Conservation (phyloP, 495 filamentous ascomycete species). For the Tuber indicum region DNA sequence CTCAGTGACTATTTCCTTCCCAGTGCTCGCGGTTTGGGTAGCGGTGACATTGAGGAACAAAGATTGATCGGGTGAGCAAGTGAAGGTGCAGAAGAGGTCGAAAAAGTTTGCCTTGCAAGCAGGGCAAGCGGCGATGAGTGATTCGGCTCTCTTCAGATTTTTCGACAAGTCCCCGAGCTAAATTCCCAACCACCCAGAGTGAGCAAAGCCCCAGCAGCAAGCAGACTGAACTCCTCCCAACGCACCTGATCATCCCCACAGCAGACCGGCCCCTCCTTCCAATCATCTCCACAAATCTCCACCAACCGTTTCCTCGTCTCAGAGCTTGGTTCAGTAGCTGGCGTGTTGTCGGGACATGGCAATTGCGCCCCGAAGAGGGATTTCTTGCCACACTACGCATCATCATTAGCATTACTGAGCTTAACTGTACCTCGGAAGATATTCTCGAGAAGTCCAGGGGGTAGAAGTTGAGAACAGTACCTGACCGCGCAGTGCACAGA, state of each 20-base stretch:
- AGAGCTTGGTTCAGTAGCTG: conserved; percentile 64
- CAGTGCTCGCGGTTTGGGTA: conserved; percentile 56
- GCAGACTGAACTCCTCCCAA: neutral
- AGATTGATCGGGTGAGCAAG: conserved; percentile 93
- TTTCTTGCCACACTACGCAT: conserved; percentile 71
- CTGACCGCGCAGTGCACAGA: conserved; percentile 78
- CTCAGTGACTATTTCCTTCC: conserved; percentile 73
- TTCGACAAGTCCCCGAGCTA: conserved; percentile 69
- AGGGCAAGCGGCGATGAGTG: conserved; percentile 84
- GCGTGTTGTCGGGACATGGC: conserved; percentile 88
- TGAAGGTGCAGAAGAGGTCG: conserved; percentile 95
- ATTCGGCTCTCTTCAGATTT: conserved; percentile 79
- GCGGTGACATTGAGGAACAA: conserved; percentile 90
- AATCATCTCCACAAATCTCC: conserved; percentile 77
- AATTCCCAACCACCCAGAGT: conserved; percentile 15
- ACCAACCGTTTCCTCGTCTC: conserved; percentile 67
- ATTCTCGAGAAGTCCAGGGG: neutral
- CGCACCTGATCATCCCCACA: conserved; percentile 72
- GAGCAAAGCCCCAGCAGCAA: conserved; percentile 25
- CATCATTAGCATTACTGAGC: conserved; percentile 16
- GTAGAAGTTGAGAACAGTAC: conserved; percentile 15
- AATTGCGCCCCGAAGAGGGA: conserved; percentile 79
- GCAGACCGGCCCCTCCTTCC: conserved; percentile 75
- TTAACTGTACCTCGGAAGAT: neutral
- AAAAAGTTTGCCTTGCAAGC: conserved; percentile 97